A percentile compares a stretch with the other conserved stretches of the same genome.
Conservation (phyloP, 2,329 filamentous ascomycete genomes). For the Cadophora luteo-olivacea region DNA sequence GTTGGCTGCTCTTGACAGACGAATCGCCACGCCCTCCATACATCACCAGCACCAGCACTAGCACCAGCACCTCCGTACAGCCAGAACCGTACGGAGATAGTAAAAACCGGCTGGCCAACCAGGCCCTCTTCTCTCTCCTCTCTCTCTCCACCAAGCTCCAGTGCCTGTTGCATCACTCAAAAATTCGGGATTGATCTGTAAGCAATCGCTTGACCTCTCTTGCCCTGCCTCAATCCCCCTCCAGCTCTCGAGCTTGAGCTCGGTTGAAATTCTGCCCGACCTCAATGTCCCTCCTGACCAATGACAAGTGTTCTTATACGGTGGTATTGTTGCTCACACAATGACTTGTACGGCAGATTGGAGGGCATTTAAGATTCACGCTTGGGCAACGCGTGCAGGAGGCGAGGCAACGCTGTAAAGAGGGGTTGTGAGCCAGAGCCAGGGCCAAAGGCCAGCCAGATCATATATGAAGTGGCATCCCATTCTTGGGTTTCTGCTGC, state of each 20-base stretch:
- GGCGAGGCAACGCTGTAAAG: neutral
- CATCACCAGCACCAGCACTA: no score
- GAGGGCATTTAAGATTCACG: conserved; percentile 7
- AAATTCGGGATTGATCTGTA: neutral
- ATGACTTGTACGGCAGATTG: neutral
- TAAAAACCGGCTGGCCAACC: neutral
- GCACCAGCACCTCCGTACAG: no score
- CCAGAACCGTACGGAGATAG: neutral
- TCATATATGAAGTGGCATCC: conserved; percentile 4
- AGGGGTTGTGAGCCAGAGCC: neutral
- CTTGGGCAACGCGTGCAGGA: neutral
- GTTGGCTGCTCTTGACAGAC: neutral
- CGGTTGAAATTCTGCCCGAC: neutral
- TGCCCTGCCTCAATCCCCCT: neutral
- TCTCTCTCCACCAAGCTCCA: no score
- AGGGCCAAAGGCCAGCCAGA: neutral
- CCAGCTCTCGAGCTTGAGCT: neutral
- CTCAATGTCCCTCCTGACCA: neutral
- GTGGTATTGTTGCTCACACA: neutral
- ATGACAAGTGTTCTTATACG: conserved; percentile 1
- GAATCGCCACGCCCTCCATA: neutral
- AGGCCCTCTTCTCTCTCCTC: no score
- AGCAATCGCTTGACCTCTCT: neutral
- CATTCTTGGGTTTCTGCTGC: neutral
- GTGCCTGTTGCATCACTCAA: neutral